Conservation (phyloP, 2,329 filamentous ascomycete genomes). For the Claviceps quebecensis region DNA sequence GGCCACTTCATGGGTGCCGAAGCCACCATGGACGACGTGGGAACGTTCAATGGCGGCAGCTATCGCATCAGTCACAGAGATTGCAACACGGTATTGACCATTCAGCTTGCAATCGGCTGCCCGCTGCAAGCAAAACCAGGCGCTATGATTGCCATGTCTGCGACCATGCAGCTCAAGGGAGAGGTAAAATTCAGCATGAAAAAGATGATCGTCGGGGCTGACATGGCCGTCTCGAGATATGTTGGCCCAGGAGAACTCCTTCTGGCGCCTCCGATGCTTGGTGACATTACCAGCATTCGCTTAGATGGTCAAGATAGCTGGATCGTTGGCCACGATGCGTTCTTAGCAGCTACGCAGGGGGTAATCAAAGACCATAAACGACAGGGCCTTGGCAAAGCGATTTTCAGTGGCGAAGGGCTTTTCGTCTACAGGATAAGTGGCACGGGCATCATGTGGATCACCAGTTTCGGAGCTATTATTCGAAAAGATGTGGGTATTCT, state of each 20-base stretch:
- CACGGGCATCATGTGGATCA: slow-evolving; percentile 71
- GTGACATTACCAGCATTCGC: slow-evolving; percentile 72
- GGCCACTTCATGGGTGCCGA: slow-evolving; percentile 49
- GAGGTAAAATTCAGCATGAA: slow-evolving; percentile 76
- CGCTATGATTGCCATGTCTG: slow-evolving; percentile 90
- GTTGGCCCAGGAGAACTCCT: slow-evolving; percentile 86
- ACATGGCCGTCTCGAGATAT: slow-evolving; percentile 65
- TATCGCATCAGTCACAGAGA: slow-evolving; percentile 89
- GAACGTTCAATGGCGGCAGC: slow-evolving; percentile 93
- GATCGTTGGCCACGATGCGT: slow-evolving; percentile 78
- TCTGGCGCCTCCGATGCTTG: slow-evolving; percentile 64
- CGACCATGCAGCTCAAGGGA: slow-evolving; percentile 72
- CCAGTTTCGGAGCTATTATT: slow-evolving; percentile 89
- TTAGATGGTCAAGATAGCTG: slow-evolving; percentile 61
- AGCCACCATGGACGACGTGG: slow-evolving; percentile 64
- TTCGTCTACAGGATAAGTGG: slow-evolving; percentile 83
- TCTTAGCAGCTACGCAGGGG: slow-evolving; percentile 74
- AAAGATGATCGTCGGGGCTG: slow-evolving; percentile 73
- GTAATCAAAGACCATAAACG: slow-evolving; percentile 76
- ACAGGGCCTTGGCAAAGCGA: slow-evolving; percentile 74
- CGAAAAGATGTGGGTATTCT: slow-evolving; percentile 61
- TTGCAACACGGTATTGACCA: slow-evolving; percentile 74
- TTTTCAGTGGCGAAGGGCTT: slow-evolving; percentile 86
- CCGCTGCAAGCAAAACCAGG: slow-evolving; percentile 72
- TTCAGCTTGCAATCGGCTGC: slow-evolving; percentile 81